Conservation (phyloP, 495 filamentous ascomycete genomes). For the Amorphotheca resinae region DNA sequence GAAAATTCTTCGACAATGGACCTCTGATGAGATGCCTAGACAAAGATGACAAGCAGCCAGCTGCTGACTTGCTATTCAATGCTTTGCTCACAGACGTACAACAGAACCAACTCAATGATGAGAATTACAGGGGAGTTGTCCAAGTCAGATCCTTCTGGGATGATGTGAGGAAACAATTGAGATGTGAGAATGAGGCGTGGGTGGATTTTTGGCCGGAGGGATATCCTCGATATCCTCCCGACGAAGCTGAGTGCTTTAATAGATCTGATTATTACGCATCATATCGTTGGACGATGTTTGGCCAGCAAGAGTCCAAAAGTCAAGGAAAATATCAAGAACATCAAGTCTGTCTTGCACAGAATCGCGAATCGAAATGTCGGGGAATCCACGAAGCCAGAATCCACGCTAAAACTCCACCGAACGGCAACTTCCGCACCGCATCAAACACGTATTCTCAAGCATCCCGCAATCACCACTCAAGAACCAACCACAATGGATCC, state of each 20-base stretch:
- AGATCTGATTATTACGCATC: too few relatives aligned
- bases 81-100: slow-evolving; percentile 5
- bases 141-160: slow-evolving; percentile 13
- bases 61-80: slow-evolving; percentile 6
- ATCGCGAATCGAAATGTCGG: too few relatives aligned
- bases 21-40: slow-evolving; percentile 3
- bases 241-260: too few relatives aligned
- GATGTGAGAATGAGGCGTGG: background rate
- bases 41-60: slow-evolving; percentile 1
- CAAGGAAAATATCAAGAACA: too few relatives aligned
- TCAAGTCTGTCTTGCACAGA: too few relatives aligned
- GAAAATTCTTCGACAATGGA: slow-evolving; percentile 9
- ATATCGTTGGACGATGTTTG: too few relatives aligned
- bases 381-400: background rate
- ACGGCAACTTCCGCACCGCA: background rate
- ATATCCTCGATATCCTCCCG: too few relatives aligned
- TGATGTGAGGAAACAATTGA: slow-evolving; percentile 7
- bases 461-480: background rate
- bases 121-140: slow-evolving; percentile 4
- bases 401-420: background rate
- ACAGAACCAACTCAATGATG: background rate
- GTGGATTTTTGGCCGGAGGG: too few relatives aligned
- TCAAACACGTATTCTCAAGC: slow-evolving; percentile 10
- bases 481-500: slow-evolving; percentile 59
- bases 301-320: too few relatives aligned